Conservation (phyloP, 2,329 filamentous ascomycete genomes). For the Teratosphaeria viscida region DNA sequence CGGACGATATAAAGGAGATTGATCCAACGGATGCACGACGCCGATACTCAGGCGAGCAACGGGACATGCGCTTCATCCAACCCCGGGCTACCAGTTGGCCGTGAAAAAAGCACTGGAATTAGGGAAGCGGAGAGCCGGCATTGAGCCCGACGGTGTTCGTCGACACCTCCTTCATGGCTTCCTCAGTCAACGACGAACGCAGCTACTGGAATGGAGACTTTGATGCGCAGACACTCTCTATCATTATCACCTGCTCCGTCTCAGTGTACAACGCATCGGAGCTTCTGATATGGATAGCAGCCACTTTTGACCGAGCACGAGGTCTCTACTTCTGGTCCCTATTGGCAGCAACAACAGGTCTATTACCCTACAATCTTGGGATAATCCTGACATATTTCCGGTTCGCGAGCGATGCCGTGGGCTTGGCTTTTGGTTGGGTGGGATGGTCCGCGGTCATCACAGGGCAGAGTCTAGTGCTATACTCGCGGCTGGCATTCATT, state of each 20-base stretch:
- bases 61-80: no score
- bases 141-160: no score
- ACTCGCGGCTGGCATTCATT: background rate
- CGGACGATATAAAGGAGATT: no score
- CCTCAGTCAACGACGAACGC: background rate
- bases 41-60: no score
- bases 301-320: conserved; percentile 32
- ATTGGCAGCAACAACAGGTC: conserved; percentile 31
- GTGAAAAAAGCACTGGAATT: no score
- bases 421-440: background rate
- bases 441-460: background rate
- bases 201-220: background rate
- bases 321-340: conserved; percentile 42
- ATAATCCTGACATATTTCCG: background rate
- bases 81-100: no score
- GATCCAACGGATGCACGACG: no score
- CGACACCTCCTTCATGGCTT: background rate
- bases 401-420: background rate
- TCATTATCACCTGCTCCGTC: background rate
- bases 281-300: conserved; percentile 35
- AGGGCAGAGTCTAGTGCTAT: background rate
- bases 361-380: conserved; percentile 17
- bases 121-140: no score
- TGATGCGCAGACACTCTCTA: background rate
- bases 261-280: conserved; percentile 30